Percentiles rank a stretch among this genome's conserved stretches.
These are phyloP conservation scores for Suaeda aralocaspica DNA, from an alignment of 148 eudicot species.

Conservation along the genomic window DNA sequence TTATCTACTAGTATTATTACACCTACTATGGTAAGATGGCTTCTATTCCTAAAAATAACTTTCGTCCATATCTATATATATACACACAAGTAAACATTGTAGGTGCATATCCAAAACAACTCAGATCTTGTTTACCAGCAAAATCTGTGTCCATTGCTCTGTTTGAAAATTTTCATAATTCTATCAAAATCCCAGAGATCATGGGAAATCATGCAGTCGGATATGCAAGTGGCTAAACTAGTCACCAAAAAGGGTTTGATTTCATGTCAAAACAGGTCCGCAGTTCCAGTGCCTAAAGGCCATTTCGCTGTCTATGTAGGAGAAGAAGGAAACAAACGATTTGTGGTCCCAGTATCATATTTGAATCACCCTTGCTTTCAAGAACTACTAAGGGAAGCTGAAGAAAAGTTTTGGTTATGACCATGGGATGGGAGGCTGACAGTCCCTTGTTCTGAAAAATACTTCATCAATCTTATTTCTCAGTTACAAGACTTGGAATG, in stretches of 20 bases:
- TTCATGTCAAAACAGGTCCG: conserved; percentile 17
- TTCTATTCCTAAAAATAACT: neutral
- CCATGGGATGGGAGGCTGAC: conserved; percentile 50
- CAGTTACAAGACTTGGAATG: conserved; percentile 10
- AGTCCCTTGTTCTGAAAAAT: conserved; percentile 38
- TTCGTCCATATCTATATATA: conserved; percentile 12
- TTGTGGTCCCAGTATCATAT: conserved; percentile 44
- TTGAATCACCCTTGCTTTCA: conserved; percentile 45
- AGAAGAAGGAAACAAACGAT: conserved; percentile 33
- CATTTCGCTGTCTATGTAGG: conserved; percentile 53
- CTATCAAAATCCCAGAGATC: neutral
- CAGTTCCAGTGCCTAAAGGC: conserved; percentile 45
- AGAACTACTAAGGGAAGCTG: conserved; percentile 35
- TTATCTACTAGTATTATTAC: conserved; percentile 12
- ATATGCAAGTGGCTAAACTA: conserved; percentile 25
- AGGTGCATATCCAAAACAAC: conserved; percentile 11
- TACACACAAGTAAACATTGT: conserved; percentile 9
- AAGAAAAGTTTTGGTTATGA: conserved; percentile 47
- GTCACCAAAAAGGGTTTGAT: conserved; percentile 18
- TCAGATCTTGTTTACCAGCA: neutral
- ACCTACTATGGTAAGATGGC: neutral
- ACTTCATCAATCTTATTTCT: conserved; percentile 36
- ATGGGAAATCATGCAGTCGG: conserved; percentile 21
- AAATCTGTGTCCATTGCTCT: conserved; percentile 13
- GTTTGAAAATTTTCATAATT: neutral